Conservation (phyloP, 495 filamentous ascomycete genomes). For the Aspergillus nanangensis region DNA sequence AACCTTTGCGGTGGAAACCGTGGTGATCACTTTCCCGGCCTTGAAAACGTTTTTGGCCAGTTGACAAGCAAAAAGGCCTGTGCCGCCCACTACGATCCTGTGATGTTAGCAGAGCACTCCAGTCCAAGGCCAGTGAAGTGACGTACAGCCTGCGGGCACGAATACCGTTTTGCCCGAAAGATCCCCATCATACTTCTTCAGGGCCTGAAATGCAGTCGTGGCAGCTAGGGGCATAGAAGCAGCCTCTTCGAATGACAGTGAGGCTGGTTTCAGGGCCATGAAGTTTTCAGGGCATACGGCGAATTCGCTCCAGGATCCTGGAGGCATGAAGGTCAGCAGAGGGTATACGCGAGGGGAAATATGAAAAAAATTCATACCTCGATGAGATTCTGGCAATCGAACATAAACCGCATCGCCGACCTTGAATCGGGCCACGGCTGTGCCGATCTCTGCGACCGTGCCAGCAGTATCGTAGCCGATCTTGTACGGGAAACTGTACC, state of each 20-base stretch:
- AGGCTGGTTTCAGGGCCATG: slow-evolving; percentile 35
- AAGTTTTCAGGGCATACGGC: slow-evolving; percentile 28
- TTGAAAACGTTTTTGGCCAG: slow-evolving; percentile 51
- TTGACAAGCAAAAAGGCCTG: slow-evolving; percentile 44
- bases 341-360: background rate
- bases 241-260: slow-evolving; percentile 35
- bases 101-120: too few species aligned
- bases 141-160: slow-evolving; percentile 40
- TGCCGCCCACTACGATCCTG: slow-evolving; percentile 37
- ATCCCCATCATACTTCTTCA: slow-evolving; percentile 33
- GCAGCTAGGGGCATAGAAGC: slow-evolving; percentile 34
- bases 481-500: slow-evolving; percentile 38
- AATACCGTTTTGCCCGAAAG: slow-evolving; percentile 52
- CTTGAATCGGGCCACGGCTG: slow-evolving; percentile 36
- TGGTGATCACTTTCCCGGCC: slow-evolving; percentile 46
- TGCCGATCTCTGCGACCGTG: slow-evolving; percentile 39
- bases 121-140: background rate
- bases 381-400: slow-evolving; percentile 24
- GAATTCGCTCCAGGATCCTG: slow-evolving; percentile 34
- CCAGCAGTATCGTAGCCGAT: slow-evolving; percentile 46
- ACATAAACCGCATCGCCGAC: slow-evolving; percentile 49
- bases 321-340: background rate
- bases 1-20: slow-evolving; percentile 50
- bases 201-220: slow-evolving; percentile 39
- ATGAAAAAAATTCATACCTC: slow-evolving; percentile 9